A percentile compares a stretch with the other conserved stretches of the same genome.
phyloP scores from a whole-genome alignment of 768 basidiomycete genomes.

The Agaricus bisporus region DNA sequence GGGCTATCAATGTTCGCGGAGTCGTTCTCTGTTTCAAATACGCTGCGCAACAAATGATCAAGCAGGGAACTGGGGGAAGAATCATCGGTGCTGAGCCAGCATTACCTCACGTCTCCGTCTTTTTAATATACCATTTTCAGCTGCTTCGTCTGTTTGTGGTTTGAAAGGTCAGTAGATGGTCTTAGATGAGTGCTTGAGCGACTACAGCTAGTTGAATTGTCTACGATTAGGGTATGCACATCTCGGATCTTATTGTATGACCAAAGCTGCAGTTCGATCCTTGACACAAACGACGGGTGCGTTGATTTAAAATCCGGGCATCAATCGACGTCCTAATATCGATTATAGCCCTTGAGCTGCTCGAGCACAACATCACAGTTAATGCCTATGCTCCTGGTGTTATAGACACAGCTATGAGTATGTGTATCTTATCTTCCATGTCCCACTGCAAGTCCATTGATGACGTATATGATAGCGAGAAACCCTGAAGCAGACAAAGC shows the following conservation, averaged over 20 bases:
- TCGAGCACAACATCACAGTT: slow-evolving; percentile 31
- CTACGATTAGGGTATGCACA: neutral
- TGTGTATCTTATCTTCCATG: neutral
- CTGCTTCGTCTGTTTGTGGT: slow-evolving; percentile 25
- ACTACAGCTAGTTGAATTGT: neutral
- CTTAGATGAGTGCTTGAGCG: too few relatives aligned
- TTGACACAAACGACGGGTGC: slow-evolving; percentile 33
- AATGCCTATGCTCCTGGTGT: slow-evolving; percentile 35
- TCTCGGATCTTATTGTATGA: slow-evolving; percentile 22
- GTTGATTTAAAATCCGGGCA: neutral
- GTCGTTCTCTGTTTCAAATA: slow-evolving; percentile 59
- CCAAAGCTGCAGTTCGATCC: slow-evolving; percentile 35
- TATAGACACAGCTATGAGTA: slow-evolving; percentile 10
- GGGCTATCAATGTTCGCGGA: slow-evolving; percentile 51
- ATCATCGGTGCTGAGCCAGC: slow-evolving; percentile 34
- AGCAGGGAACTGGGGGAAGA: slow-evolving; percentile 46
- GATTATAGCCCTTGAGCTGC: slow-evolving; percentile 29
- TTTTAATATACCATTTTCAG: neutral
- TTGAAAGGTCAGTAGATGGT: slow-evolving; percentile 17
- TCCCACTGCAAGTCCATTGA: neutral
- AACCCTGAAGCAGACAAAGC: neutral
- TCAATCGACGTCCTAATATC: too few relatives aligned
- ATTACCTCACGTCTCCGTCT: neutral
- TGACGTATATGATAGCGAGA: neutral
- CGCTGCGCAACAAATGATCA: slow-evolving; percentile 55